Evolutionary conservation across 169 alveolate species (phyloP).

Genomic region (Toxoplasma gondii): DNA sequence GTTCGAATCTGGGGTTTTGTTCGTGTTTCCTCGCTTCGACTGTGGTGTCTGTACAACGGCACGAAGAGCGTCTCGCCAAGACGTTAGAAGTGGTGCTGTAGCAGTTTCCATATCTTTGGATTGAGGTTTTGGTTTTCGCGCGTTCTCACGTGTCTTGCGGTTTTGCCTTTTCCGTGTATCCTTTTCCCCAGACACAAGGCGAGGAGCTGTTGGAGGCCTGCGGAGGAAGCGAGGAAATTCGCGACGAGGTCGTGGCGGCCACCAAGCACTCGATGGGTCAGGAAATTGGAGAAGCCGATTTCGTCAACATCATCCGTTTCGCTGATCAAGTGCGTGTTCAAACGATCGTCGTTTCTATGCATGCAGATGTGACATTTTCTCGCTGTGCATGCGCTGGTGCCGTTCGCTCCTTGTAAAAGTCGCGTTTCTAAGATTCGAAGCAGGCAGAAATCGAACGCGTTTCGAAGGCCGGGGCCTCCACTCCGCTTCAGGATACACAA

Average conservation of each 20-base stretch:
- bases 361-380: background rate
- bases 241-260: constrained; percentile 88
- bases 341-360: no score
- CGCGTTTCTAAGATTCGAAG: background rate
- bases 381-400: background rate
- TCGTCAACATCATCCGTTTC: constrained; percentile 89
- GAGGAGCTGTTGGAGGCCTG: constrained; percentile 82
- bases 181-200: constrained; percentile 30
- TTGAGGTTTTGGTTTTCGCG: no score
- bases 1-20: background rate
- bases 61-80: no score
- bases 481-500: no score
- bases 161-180: background rate
- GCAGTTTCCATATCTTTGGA: no score
- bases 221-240: constrained; percentile 88
- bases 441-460: no score
- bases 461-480: no score
- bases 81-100: no score
- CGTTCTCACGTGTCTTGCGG: no score
- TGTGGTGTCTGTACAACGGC: no score
- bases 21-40: no score
- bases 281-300: constrained; percentile 93
- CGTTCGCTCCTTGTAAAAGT: background rate
- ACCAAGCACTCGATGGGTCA: constrained; percentile 95
- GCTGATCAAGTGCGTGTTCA: constrained; percentile 85